These are phyloP conservation scores for Talaromyces sp. DNA, from an alignment of 2,329 filamentous ascomycete genomes.

Conservation along the genomic window DNA sequence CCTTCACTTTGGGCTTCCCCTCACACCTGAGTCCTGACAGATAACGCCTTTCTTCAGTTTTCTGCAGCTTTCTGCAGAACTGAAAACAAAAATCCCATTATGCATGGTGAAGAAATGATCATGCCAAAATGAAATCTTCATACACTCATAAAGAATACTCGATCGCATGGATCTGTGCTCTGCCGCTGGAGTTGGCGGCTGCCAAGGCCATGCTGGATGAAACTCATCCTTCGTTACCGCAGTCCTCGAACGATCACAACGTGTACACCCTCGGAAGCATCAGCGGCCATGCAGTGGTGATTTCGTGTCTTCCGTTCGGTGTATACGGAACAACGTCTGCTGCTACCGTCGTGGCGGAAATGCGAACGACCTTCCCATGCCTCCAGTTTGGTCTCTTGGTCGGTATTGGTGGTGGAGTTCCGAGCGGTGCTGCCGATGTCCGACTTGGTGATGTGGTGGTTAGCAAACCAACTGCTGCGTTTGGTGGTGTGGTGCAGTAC, in stretches of 20 bases:
- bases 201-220: conserved; percentile 24
- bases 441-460: conserved; percentile 10
- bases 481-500: conserved; percentile 3
- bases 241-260: conserved; percentile 1
- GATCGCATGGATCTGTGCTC: conserved; percentile 7
- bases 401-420: conserved; percentile 1
- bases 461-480: neutral
- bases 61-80: neutral
- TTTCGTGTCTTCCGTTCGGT: neutral
- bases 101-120: neutral
- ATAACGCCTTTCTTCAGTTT: neutral
- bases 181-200: conserved; percentile 14
- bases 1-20: neutral
- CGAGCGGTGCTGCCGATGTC: neutral
- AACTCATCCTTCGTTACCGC: conserved; percentile 6
- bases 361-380: neutral
- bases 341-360: neutral
- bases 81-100: neutral
- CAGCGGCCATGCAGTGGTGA: neutral
- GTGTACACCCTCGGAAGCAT: conserved; percentile 9
- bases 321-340: conserved; percentile 4
- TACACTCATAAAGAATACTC: conserved; percentile 6
- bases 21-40: neutral
- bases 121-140: neutral
- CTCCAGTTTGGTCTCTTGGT: conserved; percentile 5